Conservation (phyloP, 768 basidiomycete species). For the Amanita rubescens region DNA sequence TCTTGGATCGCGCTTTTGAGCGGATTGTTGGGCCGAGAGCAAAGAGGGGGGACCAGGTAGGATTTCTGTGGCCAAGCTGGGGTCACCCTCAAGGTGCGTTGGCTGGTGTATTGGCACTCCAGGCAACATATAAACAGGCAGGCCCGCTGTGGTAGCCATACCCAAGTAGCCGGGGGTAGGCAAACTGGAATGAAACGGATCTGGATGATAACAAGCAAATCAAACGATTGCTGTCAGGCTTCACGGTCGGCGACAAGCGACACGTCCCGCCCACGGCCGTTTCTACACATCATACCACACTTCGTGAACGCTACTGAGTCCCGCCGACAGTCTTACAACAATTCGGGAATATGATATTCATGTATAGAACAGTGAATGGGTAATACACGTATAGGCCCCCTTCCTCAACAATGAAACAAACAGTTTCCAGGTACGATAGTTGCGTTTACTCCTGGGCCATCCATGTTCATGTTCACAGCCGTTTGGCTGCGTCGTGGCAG, state of each 20-base stretch:
- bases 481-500: no score
- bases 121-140: slow-evolving; percentile 67
- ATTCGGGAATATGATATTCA: no score
- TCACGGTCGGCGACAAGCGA: slow-evolving; percentile 5
- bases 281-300: no score
- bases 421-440: no score
- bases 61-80: slow-evolving; percentile 81
- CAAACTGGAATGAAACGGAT: slow-evolving; percentile 17
- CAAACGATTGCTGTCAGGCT: slow-evolving; percentile 4
- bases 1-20: slow-evolving; percentile 73
- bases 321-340: no score
- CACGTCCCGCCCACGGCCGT: neutral
- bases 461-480: no score
- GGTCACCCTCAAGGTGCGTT: slow-evolving; percentile 75
- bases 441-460: no score
- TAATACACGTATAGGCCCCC: no score
- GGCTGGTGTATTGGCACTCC: slow-evolving; percentile 71
- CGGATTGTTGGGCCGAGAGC: slow-evolving; percentile 59
- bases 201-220: slow-evolving; percentile 5
- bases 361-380: no score
- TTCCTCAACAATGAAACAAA: no score
- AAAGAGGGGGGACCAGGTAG: slow-evolving; percentile 82
- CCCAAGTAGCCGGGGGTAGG: slow-evolving; percentile 20
- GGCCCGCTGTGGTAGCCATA: slow-evolving; percentile 69
- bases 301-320: no score